phyloP scores from a whole-genome alignment of 73 alveolate genomes.

The Stentor roeselii region DNA sequence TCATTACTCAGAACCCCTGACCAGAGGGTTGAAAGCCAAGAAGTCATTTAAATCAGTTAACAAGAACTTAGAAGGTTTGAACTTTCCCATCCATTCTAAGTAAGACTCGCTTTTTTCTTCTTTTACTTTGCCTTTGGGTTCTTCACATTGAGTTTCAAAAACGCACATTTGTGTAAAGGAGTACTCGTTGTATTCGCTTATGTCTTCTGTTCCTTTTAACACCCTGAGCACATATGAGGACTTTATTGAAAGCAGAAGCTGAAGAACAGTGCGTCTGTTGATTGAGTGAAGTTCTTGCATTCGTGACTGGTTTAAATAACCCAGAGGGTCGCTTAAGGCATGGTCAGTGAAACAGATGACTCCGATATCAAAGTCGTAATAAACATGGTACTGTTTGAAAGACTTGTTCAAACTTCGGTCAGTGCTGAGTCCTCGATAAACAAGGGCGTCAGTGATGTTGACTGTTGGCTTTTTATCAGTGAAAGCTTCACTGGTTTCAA shows the following conservation, averaged over 20 bases:
- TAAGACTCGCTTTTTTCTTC: not conserved
- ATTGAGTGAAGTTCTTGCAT: constrained; percentile 22
- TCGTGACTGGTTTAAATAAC: not conserved
- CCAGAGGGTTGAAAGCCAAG: not conserved
- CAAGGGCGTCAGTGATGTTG: not conserved
- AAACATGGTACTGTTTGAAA: not conserved
- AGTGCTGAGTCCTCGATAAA: not conserved
- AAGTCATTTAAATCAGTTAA: not conserved
- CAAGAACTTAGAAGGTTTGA: not conserved
- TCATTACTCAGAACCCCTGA: no score
- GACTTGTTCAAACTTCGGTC: not conserved
- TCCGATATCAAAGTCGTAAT: constrained; percentile 8
- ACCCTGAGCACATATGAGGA: constrained; percentile 9
- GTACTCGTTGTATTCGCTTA: not conserved
- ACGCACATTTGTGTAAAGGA: not conserved
- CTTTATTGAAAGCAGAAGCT: not conserved
- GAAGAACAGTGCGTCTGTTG: not conserved
- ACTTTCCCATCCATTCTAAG: constrained; percentile 5
- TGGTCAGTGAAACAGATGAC: not conserved
- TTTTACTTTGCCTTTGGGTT: not conserved
- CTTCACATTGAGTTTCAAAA: not conserved
- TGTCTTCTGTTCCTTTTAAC: not conserved
- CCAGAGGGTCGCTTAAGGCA: constrained; percentile 17
- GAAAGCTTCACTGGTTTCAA: not conserved
- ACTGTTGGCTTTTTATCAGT: constrained; percentile 20